These are phyloP conservation scores for Mariannaea sp. DNA, from an alignment of 2,329 filamentous ascomycete genomes.

Conservation along the genomic window DNA sequence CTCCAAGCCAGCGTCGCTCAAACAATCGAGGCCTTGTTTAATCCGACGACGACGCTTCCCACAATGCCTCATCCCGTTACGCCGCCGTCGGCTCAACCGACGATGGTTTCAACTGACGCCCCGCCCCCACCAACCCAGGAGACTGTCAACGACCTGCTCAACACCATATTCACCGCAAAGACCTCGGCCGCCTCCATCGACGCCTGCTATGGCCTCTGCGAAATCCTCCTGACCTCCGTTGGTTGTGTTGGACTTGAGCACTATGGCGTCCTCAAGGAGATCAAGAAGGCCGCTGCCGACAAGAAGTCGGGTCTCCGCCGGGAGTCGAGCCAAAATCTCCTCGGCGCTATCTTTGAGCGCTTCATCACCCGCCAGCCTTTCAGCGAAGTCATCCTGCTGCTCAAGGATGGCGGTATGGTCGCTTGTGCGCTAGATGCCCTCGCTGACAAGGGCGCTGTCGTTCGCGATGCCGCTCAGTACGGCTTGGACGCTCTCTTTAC, in stretches of 20 bases:
- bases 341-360: constrained; percentile 91
- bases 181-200: constrained; percentile 72
- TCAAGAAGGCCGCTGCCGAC: constrained; percentile 78
- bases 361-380: constrained; percentile 78
- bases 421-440: constrained; percentile 79
- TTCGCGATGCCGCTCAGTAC: constrained; percentile 91
- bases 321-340: constrained; percentile 92
- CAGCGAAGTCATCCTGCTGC: constrained; percentile 79
- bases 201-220: constrained; percentile 65
- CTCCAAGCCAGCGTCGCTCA: constrained; percentile 9
- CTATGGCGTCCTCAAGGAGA: constrained; percentile 60
- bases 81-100: constrained; percentile 45
- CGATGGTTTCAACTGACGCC: constrained; percentile 53
- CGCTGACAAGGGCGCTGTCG: constrained; percentile 85
- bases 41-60: constrained; percentile 15
- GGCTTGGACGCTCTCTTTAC: constrained; percentile 87
- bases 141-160: constrained; percentile 67
- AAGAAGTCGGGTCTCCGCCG: constrained; percentile 89
- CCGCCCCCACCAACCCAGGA: constrained; percentile 65
- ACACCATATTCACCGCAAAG: constrained; percentile 70
- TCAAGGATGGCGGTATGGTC: constrained; percentile 79
- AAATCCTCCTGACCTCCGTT: constrained; percentile 59
- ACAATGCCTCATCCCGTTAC: constrained; percentile 56
- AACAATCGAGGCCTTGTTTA: constrained; percentile 29
- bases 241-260: constrained; percentile 57